Evolutionary conservation across 805 yeast genomes (phyloP).

Genomic region (Nakazawaea wickerhamii): DNA sequence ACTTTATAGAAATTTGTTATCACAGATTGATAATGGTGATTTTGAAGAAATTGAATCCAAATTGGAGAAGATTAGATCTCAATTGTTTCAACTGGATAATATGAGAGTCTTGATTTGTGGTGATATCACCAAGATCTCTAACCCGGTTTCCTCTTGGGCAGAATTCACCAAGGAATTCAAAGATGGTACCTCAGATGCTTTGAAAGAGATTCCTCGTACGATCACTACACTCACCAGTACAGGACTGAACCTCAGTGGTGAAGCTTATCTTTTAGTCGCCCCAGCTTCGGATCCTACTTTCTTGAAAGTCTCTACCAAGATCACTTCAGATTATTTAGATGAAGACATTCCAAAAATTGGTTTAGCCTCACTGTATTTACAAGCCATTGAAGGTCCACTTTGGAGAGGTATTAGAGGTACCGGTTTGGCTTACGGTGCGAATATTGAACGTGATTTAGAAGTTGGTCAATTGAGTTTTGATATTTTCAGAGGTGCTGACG

Average conservation of each 20-base stretch:
- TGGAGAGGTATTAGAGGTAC: constrained; percentile 96
- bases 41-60: constrained; percentile 40
- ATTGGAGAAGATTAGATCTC: constrained; percentile 46
- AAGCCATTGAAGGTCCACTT: constrained; percentile 92
- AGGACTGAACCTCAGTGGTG: constrained; percentile 46
- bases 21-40: constrained; percentile 48
- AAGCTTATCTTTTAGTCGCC: constrained; percentile 61
- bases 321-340: constrained; percentile 50
- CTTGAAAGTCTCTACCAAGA: constrained; percentile 51
- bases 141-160: constrained; percentile 60
- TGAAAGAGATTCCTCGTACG: constrained; percentile 44
- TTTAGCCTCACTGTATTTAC: constrained; percentile 69
- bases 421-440: constrained; percentile 90
- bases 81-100: constrained; percentile 52
- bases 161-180: constrained; percentile 23
- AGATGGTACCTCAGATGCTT: constrained; percentile 15
- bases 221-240: constrained; percentile 45
- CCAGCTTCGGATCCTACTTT: constrained; percentile 85
- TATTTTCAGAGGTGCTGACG: constrained; percentile 82
- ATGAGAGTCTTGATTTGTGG: constrained; percentile 69
- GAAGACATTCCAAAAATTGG: constrained; percentile 66
- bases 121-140: constrained; percentile 44
- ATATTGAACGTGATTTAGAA: constrained; percentile 53
- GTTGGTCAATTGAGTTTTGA: constrained; percentile 60
- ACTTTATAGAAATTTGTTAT: constrained; percentile 42